phyloP scores from a whole-genome alignment of 2,329 filamentous ascomycete species.

The Colletotrichum magnum region DNA sequence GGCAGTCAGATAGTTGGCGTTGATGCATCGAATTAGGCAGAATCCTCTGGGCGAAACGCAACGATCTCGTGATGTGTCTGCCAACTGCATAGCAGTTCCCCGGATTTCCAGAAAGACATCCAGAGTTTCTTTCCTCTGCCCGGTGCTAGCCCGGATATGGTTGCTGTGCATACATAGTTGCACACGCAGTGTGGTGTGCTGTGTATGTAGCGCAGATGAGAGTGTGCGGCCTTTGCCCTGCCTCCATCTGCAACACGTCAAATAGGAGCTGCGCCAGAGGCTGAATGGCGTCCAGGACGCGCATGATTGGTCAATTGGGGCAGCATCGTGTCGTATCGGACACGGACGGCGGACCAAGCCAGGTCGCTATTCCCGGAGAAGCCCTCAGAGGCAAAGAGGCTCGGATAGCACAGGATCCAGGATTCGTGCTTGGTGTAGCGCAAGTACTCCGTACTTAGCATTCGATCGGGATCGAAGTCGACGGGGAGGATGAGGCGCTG shows the following conservation, averaged over 20 bases:
- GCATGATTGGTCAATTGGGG: constrained; percentile 27
- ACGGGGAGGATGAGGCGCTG: not conserved
- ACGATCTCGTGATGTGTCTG: not conserved
- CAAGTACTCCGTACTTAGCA: too few relatives aligned
- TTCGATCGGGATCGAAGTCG: not conserved
- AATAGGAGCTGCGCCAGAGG: constrained; percentile 17
- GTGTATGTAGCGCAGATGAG: not conserved
- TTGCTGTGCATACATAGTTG: not conserved
- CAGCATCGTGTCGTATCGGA: not conserved
- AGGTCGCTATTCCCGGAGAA: not conserved
- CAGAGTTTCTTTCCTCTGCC: too few relatives aligned
- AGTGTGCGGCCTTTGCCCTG: not conserved
- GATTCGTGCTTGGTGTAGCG: too few relatives aligned
- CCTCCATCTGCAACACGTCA: constrained; percentile 19
- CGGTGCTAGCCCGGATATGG: too few relatives aligned
- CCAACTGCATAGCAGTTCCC: not conserved
- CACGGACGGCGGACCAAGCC: not conserved
- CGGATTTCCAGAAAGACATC: not conserved
- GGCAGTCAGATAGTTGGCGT: not conserved
- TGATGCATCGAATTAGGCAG: constrained; percentile 6
- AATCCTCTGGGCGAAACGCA: not conserved
- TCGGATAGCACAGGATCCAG: not conserved
- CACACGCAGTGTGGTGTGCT: too few relatives aligned
- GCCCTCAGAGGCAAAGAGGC: not conserved
- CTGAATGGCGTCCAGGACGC: constrained; percentile 7